Conservation (phyloP, 73 alveolate species). For the Blepharisma japonicum region DNA sequence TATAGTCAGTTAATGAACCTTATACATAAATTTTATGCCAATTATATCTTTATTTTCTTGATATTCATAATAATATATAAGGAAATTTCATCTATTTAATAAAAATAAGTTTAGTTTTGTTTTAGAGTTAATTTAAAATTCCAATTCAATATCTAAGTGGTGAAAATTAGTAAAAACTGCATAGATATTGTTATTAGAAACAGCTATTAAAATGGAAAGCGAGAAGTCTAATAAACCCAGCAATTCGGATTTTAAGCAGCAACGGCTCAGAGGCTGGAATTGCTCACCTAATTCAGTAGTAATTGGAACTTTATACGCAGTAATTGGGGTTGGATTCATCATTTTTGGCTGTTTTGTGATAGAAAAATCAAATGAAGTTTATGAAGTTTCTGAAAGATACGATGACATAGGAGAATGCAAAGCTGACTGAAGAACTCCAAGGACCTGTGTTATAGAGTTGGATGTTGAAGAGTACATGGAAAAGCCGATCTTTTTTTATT, state of each 20-base stretch:
- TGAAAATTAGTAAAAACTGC: no score
- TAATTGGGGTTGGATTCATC: slow-evolving; percentile 64
- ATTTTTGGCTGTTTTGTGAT: slow-evolving; percentile 60
- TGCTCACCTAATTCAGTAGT: not conserved
- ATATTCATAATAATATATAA: no score
- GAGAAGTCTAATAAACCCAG: slow-evolving; percentile 22
- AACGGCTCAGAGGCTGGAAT: not conserved
- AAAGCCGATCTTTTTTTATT: slow-evolving; percentile 65
- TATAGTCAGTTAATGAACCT: no score
- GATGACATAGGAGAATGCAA: slow-evolving; percentile 50
- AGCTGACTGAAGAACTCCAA: slow-evolving; percentile 1
- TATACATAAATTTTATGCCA: no score
- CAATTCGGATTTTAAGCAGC: slow-evolving; percentile 8
- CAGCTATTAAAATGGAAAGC: not conserved
- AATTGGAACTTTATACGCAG: not conserved
- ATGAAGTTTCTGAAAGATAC: slow-evolving; percentile 48
- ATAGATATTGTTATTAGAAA: no score
- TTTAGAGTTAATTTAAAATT: no score
- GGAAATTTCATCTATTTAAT: no score
- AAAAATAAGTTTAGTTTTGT: no score
- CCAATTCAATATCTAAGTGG: no score
- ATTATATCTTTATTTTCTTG: no score
- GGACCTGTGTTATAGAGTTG: slow-evolving; percentile 37
- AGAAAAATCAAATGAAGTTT: slow-evolving; percentile 49
- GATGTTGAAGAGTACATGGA: slow-evolving; percentile 55